phyloP scores from a whole-genome alignment of 768 basidiomycete species.

The Rhizopogon roseolus region DNA sequence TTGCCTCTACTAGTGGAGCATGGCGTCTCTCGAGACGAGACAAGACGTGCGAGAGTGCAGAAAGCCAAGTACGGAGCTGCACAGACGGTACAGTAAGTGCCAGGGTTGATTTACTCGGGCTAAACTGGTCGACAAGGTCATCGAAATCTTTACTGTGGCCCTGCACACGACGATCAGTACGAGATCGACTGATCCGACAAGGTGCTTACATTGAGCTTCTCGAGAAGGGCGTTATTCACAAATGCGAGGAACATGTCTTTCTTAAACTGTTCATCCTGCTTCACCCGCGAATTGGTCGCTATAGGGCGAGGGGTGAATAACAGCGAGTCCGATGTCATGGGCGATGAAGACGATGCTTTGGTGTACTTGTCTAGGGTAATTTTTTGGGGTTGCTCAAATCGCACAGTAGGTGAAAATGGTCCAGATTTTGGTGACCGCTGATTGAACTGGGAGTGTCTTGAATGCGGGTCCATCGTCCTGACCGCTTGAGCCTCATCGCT shows the following conservation, averaged over 20 bases:
- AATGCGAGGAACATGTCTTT: conserved; percentile 84
- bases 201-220: conserved; percentile 60
- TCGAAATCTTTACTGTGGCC: conserved; percentile 76
- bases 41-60: conserved; percentile 87
- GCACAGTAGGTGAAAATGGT: conserved; percentile 41
- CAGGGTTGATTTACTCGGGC: conserved; percentile 36
- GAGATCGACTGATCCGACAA: conserved; percentile 3
- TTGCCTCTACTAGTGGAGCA: conserved; percentile 75
- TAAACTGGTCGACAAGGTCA: conserved; percentile 87
- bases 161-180: conserved; percentile 33
- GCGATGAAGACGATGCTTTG: conserved; percentile 30
- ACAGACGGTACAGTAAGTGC: conserved; percentile 31
- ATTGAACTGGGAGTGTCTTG: conserved; percentile 70
- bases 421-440: conserved; percentile 66
- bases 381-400: conserved; percentile 42
- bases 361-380: conserved; percentile 39
- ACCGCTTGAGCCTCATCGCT: not conserved
- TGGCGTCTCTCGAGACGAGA: conserved; percentile 84
- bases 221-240: conserved; percentile 73
- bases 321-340: conserved; percentile 6
- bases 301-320: conserved; percentile 47
- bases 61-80: conserved; percentile 76
- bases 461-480: conserved; percentile 69
- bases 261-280: conserved; percentile 69
- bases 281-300: conserved; percentile 74